Base-by-base conservation (phyloP, 176 grass and related monocot species). In the Oropetium thomaeum region DNA sequence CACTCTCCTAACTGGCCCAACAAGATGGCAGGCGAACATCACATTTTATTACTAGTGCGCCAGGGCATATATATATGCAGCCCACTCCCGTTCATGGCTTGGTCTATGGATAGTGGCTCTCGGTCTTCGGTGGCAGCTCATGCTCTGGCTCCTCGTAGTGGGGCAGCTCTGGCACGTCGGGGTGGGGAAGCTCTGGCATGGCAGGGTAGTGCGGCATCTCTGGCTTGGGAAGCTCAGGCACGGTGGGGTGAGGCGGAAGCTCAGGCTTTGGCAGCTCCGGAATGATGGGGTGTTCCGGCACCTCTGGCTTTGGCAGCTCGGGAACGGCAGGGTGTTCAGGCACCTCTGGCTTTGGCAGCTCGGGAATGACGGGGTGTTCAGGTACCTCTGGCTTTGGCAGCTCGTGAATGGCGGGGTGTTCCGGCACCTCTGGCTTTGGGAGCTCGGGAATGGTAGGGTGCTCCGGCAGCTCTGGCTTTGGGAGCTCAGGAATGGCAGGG, bases 51-150 rank as follows among this genome's bases (percentile, higher is more conserved):
- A 30, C 57, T 30, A 7, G 25, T 14, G 22, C 15, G 26, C 42
- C 10, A 23, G 29, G 16, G 15, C 38, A n/a, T 11, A 30, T 15
- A n/a, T 11, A 30, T 15, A 4, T 49, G 39, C 17, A 26, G 7
- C 31, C 23, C 22, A 9, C 10, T 86, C 31, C 23, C 22, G 14
- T 14, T 86, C 83, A 86, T 65, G 72, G 49, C 44, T 59, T 35
- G 0, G 52, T 25, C 38, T 69, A 53, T 0, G 47, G 37, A 1
- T 74, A 58, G 60, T 82, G 79, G 14, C 17, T 20, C 65, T 70
- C 82, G 0, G 81, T 65, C 58, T 72, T 65, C 1, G 43, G 28
- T 0, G 63, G 73, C 12, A 53, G 43, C 42, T 84, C 81, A 1
- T 30, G 43, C 43, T 83, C 43, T 1, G 60, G 79, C 12, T 74